Conservation (phyloP, 169 alveolate genomes). For the Eimeria brunetti region DNA sequence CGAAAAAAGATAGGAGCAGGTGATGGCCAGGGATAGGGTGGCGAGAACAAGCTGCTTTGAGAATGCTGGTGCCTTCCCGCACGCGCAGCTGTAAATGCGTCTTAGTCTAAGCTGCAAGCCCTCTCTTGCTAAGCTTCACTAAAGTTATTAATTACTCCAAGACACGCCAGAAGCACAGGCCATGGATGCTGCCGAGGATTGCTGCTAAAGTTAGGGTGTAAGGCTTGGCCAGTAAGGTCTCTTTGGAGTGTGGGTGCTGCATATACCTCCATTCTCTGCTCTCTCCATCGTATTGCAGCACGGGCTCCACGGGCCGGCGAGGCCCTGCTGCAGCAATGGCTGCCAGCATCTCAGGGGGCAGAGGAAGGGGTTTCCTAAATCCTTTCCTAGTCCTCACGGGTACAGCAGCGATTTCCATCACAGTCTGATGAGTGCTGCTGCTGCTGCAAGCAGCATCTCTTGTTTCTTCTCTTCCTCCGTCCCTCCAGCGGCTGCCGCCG, state of each 20-base stretch:
- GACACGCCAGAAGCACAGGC: background rate
- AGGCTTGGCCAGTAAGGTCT: background rate
- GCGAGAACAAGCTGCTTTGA: background rate
- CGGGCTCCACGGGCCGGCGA: conserved; percentile 71
- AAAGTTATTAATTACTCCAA: background rate
- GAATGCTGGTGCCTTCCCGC: background rate
- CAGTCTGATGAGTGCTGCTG: conserved; percentile 12
- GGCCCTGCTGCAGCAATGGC: conserved; percentile 73
- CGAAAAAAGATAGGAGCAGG: background rate
- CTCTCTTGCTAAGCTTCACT: background rate
- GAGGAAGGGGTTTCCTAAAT: conserved; percentile 79
- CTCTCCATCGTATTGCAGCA: conserved; percentile 78
- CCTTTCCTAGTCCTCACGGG: conserved; percentile 80
- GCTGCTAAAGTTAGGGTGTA: too few species aligned
- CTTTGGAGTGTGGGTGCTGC: background rate
- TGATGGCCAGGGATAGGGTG: background rate
- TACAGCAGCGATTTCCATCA: conserved; percentile 73
- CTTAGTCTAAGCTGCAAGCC: background rate
- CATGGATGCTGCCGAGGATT: background rate
- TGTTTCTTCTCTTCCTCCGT: conserved; percentile 8
- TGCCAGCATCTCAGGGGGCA: conserved; percentile 80
- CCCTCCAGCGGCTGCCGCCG: conserved; percentile 63
- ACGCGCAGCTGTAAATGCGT: background rate
- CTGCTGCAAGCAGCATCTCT: conserved; percentile 22
- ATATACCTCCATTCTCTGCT: conserved; percentile 80